These are phyloP conservation scores for Asterophora parasitica DNA, from an alignment of 768 basidiomycete species.

Conservation along the genomic window DNA sequence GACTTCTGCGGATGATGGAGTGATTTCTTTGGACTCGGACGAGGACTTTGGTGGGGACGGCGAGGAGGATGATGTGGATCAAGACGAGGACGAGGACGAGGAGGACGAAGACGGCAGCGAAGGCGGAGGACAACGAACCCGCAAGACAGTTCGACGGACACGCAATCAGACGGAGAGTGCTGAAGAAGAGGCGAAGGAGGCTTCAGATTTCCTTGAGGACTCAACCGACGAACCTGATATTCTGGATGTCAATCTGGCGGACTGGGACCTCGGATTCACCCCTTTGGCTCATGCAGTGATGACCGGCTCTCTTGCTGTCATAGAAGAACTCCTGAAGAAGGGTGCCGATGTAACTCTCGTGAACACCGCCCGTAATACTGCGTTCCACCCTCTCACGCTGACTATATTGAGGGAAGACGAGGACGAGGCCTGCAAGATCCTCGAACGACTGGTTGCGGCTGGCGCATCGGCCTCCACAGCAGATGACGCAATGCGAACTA, in stretches of 20 bases:
- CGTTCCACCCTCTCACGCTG: constrained; percentile 35
- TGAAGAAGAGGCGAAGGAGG: constrained; percentile 18
- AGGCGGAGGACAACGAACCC: background rate
- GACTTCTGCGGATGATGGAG: constrained; percentile 38
- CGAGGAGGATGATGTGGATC: constrained; percentile 12
- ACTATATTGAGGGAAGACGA: constrained; percentile 38
- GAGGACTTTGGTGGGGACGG: constrained; percentile 18
- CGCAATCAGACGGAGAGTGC: background rate
- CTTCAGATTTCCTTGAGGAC: constrained; percentile 43
- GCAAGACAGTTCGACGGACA: too few species aligned
- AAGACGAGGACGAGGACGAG: constrained; percentile 1
- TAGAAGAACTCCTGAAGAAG: constrained; percentile 42
- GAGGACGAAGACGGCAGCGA: background rate
- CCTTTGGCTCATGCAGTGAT: constrained; percentile 49
- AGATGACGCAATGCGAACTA: constrained; percentile 31
- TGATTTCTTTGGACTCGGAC: constrained; percentile 13
- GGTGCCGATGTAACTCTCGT: constrained; percentile 42
- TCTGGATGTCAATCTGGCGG: constrained; percentile 45
- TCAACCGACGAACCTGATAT: constrained; percentile 47
- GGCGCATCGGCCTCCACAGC: constrained; percentile 41
- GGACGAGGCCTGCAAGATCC: constrained; percentile 33
- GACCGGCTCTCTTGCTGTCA: constrained; percentile 36
- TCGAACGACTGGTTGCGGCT: constrained; percentile 34
- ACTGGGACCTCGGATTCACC: constrained; percentile 57
- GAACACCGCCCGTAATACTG: constrained; percentile 11